phyloP scores from a whole-genome alignment of 176 grass and related monocot species.

The Poa pratensis region DNA sequence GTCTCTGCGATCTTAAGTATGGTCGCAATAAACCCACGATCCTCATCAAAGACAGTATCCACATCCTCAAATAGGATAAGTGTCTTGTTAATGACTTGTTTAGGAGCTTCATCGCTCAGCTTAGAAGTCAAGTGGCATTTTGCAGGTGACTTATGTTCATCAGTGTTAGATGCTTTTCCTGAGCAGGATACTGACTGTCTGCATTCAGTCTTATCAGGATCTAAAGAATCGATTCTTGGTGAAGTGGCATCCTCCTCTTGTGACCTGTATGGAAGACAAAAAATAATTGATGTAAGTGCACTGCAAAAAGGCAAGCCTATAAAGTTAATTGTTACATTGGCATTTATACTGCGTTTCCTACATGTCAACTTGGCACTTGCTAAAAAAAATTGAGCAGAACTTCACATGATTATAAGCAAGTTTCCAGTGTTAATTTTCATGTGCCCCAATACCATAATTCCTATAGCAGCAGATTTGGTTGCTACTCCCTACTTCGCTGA shows the following conservation, averaged over 20 bases:
- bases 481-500: neutral
- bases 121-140: conserved; percentile 34
- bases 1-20: conserved; percentile 79
- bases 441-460: neutral
- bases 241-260: conserved; percentile 49
- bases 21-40: conserved; percentile 85
- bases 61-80: conserved; percentile 94
- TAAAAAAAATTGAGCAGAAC: neutral
- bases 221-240: conserved; percentile 41
- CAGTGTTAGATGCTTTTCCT: conserved; percentile 11
- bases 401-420: conserved; percentile 16
- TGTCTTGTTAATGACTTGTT: conserved; percentile 74
- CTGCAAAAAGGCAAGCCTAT: conserved; percentile 18
- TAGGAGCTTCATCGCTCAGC: conserved; percentile 44
- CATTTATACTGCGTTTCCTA: conserved; percentile 6
- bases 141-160: conserved; percentile 41
- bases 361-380: conserved; percentile 13
- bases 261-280: conserved; percentile 65
- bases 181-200: neutral
- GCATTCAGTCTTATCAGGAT: conserved; percentile 48
- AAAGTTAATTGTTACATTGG: conserved; percentile 25
- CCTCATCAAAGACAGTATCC: conserved; percentile 94
- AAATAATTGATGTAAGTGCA: conserved; percentile 18
- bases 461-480: neutral
- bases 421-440: conserved; percentile 1